A percentile compares a stretch with the other conserved stretches of the same genome.
These are phyloP conservation scores for Ustilaginoidea virens DNA, from an alignment of 2,329 filamentous ascomycete genomes.

Conservation along the genomic window DNA sequence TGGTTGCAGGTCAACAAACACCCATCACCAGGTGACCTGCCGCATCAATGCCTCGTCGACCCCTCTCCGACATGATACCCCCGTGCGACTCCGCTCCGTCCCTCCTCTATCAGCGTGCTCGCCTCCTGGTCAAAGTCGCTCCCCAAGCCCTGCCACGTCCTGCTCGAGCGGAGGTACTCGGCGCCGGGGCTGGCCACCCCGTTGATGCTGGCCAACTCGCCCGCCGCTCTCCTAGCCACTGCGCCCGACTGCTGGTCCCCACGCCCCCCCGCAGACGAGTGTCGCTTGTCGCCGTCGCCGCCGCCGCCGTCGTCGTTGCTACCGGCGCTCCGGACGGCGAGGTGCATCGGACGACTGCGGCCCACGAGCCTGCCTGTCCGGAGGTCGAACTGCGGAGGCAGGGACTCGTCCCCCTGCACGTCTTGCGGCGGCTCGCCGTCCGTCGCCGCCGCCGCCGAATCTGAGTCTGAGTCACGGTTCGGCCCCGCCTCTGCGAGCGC, in stretches of 20 bases:
- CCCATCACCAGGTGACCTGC: no score
- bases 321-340: conserved; percentile 17
- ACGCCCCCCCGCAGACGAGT: no score
- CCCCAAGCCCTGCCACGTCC: conserved; percentile 85
- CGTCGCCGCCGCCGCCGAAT: no score
- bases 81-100: conserved; percentile 71
- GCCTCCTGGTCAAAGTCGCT: conserved; percentile 57
- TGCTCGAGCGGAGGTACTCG: conserved; percentile 64
- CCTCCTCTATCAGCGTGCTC: conserved; percentile 66
- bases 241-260: conserved; percentile 9
- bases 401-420: conserved; percentile 58
- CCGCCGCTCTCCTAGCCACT: conserved; percentile 43
- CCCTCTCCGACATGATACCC: conserved; percentile 67
- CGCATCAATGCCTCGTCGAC: conserved; percentile 18
- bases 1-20: no score
- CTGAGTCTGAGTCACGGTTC: no score
- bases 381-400: conserved; percentile 82
- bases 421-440: no score
- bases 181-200: conserved; percentile 83
- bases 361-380: conserved; percentile 73
- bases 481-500: conserved; percentile 10
- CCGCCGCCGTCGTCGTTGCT: no score
- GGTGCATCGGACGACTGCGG: conserved; percentile 59
- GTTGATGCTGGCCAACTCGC: conserved; percentile 67
- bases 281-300: no score